Base-by-base conservation (phyloP, 768 basidiomycete genomes). In the Omphalotus guepiniiformis region DNA sequence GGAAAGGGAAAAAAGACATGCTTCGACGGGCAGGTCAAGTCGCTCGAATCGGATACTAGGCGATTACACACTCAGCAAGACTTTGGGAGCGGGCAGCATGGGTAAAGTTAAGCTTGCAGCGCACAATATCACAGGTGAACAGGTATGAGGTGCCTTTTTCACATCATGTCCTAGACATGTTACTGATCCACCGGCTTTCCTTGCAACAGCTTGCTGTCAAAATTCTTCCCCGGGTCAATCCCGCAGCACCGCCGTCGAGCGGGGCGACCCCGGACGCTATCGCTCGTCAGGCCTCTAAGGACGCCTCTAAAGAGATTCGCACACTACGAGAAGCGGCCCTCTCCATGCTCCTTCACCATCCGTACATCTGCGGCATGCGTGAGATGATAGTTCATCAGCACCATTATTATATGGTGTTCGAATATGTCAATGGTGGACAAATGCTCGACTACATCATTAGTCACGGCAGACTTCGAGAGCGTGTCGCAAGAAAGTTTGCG, bases 391-490 rank as follows among this genome's bases (percentile, higher is more conserved):
- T 93, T 21, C 95, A 97, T 69, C 89, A 91, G 51, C 86, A 99
- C 59, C 94, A 99, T 68, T 97, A 98, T 71, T 99, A 98, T 74
- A 97, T 99, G 93, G 91, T 97, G 8, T 93, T 89, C 64, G 96
- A 99, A 66, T 97, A 96, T 65, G 91, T 98, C 67, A 95, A 93
- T 57, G 96, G 96, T 26, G 96, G 96, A 1, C 96, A 99, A 75
- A 93, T 99, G 92, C 82, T 99, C 55, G 96, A 99, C 77, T 99
- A 95, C 65, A 98, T 99, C 71, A 99, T 99, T 70, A 89, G 89
- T 58, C 96, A 99, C 59, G 96, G 96, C 15, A 79, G 96, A 27
- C 78, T 98, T 49, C 78, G 96, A 38, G 96, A 98, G 67, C 81
- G 95, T 47, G 92, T 93, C 32, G 96, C 96, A 18, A 75, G 96